Percentiles rank a stretch among this genome's conserved stretches.
These are phyloP conservation scores for Hevea brasiliensis DNA, from an alignment of 345 rosid genomes.

Conservation along the genomic window DNA sequence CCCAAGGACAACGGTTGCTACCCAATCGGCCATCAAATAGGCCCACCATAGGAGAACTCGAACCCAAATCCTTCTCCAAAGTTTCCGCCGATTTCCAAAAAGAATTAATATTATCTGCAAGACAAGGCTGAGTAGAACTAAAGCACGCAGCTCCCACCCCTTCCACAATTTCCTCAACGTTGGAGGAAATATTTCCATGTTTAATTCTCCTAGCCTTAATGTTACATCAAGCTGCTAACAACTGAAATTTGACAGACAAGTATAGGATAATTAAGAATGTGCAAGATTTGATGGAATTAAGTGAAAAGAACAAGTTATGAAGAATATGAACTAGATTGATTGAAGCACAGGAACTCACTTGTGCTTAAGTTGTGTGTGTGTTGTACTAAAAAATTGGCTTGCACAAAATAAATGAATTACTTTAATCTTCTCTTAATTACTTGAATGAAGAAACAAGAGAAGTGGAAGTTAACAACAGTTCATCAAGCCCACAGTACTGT, in stretches of 20 bases:
- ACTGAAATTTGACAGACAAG: background rate
- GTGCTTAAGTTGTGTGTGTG: too few species aligned
- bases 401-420: too few species aligned
- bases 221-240: background rate
- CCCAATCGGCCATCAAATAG: constrained; percentile 10
- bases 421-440: too few species aligned
- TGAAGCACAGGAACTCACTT: too few species aligned
- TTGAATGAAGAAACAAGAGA: background rate
- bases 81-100: background rate
- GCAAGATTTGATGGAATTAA: background rate
- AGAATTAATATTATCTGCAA: background rate
- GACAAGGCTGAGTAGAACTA: background rate
- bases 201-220: background rate
- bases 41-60: constrained; percentile 2
- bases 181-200: background rate
- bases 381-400: too few species aligned
- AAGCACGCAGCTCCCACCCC: constrained; percentile 1
- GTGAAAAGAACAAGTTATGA: too few species aligned
- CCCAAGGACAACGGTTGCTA: background rate
- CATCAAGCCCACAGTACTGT: too few species aligned
- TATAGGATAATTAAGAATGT: background rate
- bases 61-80: background rate
- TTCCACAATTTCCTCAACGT: background rate
- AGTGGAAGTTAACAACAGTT: background rate
- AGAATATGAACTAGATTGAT: too few species aligned